Evolutionary conservation across 495 filamentous ascomycete genomes (phyloP).

Genomic region (Choiromyces venosus): DNA sequence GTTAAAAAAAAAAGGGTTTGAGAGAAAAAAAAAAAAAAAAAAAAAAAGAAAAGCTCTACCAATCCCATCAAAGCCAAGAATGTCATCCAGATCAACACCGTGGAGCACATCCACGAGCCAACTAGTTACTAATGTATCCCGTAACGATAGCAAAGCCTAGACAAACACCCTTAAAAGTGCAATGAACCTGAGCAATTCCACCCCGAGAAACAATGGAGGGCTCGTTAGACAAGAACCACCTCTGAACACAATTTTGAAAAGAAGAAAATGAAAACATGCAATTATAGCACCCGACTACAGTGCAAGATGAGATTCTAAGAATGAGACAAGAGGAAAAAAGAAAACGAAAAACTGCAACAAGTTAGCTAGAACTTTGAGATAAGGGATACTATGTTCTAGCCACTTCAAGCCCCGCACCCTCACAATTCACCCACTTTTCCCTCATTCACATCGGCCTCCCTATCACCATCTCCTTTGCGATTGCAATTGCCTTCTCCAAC

Average conservation of each 20-base stretch:
- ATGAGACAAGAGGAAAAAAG: neutral
- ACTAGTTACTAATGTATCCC: neutral
- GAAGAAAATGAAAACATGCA: neutral
- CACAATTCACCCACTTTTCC: neutral
- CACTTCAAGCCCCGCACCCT: neutral
- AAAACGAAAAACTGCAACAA: neutral
- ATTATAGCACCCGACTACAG: neutral
- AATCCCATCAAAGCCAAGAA: neutral
- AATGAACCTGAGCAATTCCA: neutral
- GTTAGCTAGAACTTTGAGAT: slow-evolving; percentile 1
- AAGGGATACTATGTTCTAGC: slow-evolving; percentile 1
- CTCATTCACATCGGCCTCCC: neutral
- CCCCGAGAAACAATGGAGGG: neutral
- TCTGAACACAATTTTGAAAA: neutral
- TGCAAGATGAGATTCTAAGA: neutral
- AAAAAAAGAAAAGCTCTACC: neutral
- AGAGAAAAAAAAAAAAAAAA: too few species aligned
- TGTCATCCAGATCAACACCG: neutral
- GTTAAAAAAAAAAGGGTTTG: neutral
- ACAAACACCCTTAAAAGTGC: neutral
- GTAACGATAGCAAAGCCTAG: neutral
- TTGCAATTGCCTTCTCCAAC: neutral
- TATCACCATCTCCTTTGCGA: neutral
- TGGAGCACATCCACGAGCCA: neutral
- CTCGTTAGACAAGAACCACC: neutral